Evolutionary conservation across 1,284 basidiomycete genomes (phyloP), one percentile per base, ranked within the genome.

Genomic region (Tylopilus sp.): DNA sequence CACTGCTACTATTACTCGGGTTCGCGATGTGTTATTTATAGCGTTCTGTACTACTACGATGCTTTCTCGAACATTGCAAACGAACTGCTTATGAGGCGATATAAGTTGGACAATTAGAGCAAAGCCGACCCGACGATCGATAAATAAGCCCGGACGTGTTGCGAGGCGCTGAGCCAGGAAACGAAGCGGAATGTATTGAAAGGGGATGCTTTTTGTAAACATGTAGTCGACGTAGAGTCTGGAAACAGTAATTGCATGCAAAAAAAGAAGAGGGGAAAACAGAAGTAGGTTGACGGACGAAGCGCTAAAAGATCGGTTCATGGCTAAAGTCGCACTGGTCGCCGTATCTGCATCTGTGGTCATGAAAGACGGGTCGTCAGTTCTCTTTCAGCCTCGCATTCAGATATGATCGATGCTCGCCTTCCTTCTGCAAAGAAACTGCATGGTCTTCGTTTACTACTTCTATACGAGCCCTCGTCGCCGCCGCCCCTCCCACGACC

Each of bases 361-460:
- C 66, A 69, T 68, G 69, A 63, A 64, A 51, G 43, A 59, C 49
- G 41, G 19, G 65, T 64, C 59, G 78, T 81, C 72, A 82, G 77
- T 71, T 70, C 71, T 64, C 41, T 53, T 30, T 38, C 31, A 28
- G 61, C 65, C 65, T 68, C 71, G 74, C 62, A 63, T 61, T 59
- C 59, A 57, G 53, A 64, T 64, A 69, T 67, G 58, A 64, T 66
- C 61, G 63, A 75, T 78, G 83, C 88, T 90, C 81, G 84, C 87
- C 87, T 89, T 87, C 87, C 88, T 78, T 82, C 78, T 73, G 80
- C 80, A 79, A 83, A 89, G 76, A 89, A 90, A 77, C 75, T 85
- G 84, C 88, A 90, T 73, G 83, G 81, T 82, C 79, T 83, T 81
- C 83, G 78, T 81, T 83, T 87, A 78, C 74, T 85, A 73, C 73